Evolutionary conservation across 1,139 yeast genomes (phyloP).

Genomic region (Pichia terricola): DNA sequence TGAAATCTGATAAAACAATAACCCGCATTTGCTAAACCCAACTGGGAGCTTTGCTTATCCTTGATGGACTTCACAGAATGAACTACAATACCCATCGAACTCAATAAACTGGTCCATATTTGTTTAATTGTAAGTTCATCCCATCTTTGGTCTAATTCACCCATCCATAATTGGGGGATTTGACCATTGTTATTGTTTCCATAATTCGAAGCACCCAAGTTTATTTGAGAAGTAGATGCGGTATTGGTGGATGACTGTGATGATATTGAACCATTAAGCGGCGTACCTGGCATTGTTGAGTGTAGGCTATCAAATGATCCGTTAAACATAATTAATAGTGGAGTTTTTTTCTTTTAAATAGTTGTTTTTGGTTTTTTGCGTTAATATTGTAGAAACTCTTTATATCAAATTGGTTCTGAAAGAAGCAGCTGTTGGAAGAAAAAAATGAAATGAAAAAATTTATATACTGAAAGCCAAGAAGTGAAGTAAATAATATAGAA

Average conservation of each 20-base stretch:
- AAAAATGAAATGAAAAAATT: no score
- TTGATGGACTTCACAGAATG: constrained; percentile 31
- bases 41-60: constrained; percentile 22
- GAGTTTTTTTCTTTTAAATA: no score
- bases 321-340: constrained; percentile 1
- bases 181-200: constrained; percentile 13
- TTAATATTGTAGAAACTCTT: no score
- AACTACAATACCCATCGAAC: constrained; percentile 21
- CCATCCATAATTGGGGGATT: constrained; percentile 53
- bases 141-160: constrained; percentile 68
- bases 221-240: no score
- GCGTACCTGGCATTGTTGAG: background rate
- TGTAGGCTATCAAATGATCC: constrained; percentile 1
- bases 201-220: no score
- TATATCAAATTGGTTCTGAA: no score
- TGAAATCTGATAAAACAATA: constrained; percentile 69
- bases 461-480: no score
- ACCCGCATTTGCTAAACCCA: constrained; percentile 45
- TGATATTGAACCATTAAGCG: background rate
- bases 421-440: no score
- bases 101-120: constrained; percentile 41
- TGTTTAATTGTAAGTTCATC: constrained; percentile 51
- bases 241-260: constrained; percentile 4
- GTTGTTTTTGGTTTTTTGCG: no score
- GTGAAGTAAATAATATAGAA: no score